Evolutionary conservation across 176 grass and related monocot species (phyloP).

Genomic region (Bonia amplexicaulis): DNA sequence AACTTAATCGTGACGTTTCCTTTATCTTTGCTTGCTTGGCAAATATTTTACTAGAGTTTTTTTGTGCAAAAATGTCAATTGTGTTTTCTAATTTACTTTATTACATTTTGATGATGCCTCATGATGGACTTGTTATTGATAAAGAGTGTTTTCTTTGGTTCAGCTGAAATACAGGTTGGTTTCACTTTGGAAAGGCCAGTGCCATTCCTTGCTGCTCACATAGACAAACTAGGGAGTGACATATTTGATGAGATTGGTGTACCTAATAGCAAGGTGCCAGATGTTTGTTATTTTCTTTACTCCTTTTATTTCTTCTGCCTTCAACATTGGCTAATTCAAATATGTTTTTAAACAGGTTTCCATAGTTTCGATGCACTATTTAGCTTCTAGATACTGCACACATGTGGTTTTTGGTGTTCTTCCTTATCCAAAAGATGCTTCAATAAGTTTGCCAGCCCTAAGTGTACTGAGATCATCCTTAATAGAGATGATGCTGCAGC

Average conservation of each 20-base stretch:
- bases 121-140: constrained; percentile 14
- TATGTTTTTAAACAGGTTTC: constrained; percentile 55
- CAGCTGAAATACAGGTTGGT: constrained; percentile 73
- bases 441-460: constrained; percentile 61
- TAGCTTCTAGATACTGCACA: constrained; percentile 54
- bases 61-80: not conserved
- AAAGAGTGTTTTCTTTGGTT: constrained; percentile 1
- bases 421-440: constrained; percentile 59
- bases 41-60: not conserved
- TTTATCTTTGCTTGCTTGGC: constrained; percentile 6
- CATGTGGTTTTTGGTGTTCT: constrained; percentile 68
- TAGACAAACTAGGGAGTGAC: constrained; percentile 57
- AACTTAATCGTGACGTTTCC: not conserved
- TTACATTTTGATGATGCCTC: constrained; percentile 6
- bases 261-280: constrained; percentile 66
- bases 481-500: constrained; percentile 58
- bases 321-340: constrained; percentile 8
- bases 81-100: not conserved
- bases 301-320: not conserved
- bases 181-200: constrained; percentile 57
- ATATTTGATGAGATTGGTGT: constrained; percentile 77
- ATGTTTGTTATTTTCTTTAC: not conserved
- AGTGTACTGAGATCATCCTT: constrained; percentile 77
- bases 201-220: constrained; percentile 48
- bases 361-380: constrained; percentile 53